Percentiles rank a stretch among this genome's conserved stretches.
phyloP scores from a whole-genome alignment of 1,284 basidiomycete species.

The Tilletia indica region DNA sequence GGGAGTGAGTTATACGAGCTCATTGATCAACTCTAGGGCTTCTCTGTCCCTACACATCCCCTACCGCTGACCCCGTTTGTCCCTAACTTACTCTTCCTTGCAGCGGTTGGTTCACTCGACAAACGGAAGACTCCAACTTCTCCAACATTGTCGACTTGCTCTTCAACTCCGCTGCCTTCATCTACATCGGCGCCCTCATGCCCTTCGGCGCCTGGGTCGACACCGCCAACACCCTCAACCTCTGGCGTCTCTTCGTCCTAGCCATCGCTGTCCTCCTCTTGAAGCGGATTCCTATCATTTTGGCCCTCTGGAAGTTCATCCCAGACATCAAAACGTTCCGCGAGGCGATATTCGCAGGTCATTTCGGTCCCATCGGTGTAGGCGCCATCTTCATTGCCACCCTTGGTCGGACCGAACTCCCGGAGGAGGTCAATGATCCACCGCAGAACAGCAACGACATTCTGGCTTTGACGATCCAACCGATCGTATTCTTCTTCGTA shows the following conservation, averaged over 20 bases:
- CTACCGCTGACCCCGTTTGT: slow-evolving; percentile 59
- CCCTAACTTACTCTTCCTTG: slow-evolving; percentile 62
- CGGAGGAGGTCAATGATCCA: slow-evolving; percentile 44
- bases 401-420: slow-evolving; percentile 44
- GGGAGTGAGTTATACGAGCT: slow-evolving; percentile 87
- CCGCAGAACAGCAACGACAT: slow-evolving; percentile 49
- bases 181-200: slow-evolving; percentile 56
- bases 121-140: slow-evolving; percentile 65
- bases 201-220: slow-evolving; percentile 42
- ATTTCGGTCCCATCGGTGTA: slow-evolving; percentile 55
- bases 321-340: slow-evolving; percentile 56
- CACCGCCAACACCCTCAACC: slow-evolving; percentile 42
- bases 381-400: slow-evolving; percentile 55
- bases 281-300: slow-evolving; percentile 53
- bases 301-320: slow-evolving; percentile 53
- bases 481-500: slow-evolving; percentile 55
- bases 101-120: slow-evolving; percentile 24
- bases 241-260: slow-evolving; percentile 51
- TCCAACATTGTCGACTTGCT: slow-evolving; percentile 90
- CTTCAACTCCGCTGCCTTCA: slow-evolving; percentile 54
- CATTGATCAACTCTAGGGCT: too few relatives aligned
- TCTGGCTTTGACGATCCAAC: slow-evolving; percentile 51
- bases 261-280: slow-evolving; percentile 47
- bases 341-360: slow-evolving; percentile 53
- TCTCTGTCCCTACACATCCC: slow-evolving; percentile 64